Conservation (phyloP, 129 eudicot species). For the Lactuca saligna region DNA sequence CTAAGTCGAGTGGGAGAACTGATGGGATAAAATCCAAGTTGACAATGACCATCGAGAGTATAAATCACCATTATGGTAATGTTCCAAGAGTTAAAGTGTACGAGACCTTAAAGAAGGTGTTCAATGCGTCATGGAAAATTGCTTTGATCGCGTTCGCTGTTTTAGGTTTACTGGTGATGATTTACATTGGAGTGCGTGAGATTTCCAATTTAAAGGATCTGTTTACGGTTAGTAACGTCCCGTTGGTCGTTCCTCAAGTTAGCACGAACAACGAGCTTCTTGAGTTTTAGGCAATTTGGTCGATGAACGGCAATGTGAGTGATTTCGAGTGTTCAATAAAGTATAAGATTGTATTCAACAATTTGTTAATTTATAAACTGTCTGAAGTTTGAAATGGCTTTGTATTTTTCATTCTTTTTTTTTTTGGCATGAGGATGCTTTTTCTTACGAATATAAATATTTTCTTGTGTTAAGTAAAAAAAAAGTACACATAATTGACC, state of each 20-base stretch:
- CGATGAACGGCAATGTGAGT: not conserved
- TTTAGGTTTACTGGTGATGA: conserved; percentile 12
- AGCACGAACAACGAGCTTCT: not conserved
- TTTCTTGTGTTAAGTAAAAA: too few relatives aligned
- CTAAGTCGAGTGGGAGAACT: not conserved
- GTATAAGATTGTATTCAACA: not conserved
- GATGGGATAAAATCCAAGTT: conserved; percentile 17
- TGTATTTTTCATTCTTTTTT: not conserved
- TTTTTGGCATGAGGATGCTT: not conserved
- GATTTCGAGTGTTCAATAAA: not conserved
- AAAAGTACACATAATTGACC: too few relatives aligned
- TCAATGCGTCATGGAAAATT: conserved; percentile 23
- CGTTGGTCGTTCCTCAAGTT: not conserved
- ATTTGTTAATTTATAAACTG: not conserved
- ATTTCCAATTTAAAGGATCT: conserved; percentile 21
- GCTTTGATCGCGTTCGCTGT: not conserved
- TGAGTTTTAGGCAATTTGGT: conserved; percentile 13
- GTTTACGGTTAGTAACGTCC: not conserved
- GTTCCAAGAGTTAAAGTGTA: conserved; percentile 28
- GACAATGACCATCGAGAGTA: conserved; percentile 2
- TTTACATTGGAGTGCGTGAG: conserved; percentile 20
- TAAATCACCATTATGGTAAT: conserved; percentile 15
- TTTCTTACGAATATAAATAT: too few relatives aligned
- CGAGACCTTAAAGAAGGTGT: conserved; percentile 12
- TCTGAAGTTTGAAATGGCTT: not conserved